Evolutionary conservation across 2,329 filamentous ascomycete genomes (phyloP).

Genomic region (Aspergillus viridinutans): DNA sequence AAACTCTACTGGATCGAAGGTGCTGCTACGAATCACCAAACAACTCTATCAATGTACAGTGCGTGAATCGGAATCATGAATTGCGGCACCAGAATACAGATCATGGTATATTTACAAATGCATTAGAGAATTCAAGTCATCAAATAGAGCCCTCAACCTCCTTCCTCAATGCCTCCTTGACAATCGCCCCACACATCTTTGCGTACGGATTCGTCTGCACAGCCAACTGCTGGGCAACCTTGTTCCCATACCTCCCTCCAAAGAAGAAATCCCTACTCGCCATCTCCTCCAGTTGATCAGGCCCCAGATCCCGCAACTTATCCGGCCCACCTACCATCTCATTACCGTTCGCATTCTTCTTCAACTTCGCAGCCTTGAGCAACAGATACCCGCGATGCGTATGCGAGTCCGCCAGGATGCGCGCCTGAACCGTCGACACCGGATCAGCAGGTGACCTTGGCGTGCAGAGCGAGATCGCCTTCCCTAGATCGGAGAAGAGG

Average conservation of each 20-base stretch:
- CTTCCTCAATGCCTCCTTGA: constrained; percentile 56
- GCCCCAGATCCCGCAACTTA: constrained; percentile 28
- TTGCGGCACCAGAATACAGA: background rate
- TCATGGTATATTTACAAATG: background rate
- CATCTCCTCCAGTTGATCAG: constrained; percentile 50
- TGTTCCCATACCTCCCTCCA: constrained; percentile 54
- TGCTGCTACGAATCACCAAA: background rate
- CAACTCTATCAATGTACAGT: background rate
- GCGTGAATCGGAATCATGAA: background rate
- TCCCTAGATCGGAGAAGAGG: constrained; percentile 35
- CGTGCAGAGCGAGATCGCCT: constrained; percentile 45
- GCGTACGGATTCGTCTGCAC: constrained; percentile 61
- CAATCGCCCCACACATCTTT: constrained; percentile 59
- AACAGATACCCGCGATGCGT: constrained; percentile 51
- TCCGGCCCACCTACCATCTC: constrained; percentile 18
- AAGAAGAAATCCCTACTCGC: constrained; percentile 53
- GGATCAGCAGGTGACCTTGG: constrained; percentile 36
- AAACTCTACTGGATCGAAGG: background rate
- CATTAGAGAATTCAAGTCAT: background rate
- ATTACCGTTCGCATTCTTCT: constrained; percentile 8
- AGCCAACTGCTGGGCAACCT: constrained; percentile 53
- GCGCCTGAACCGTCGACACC: constrained; percentile 46
- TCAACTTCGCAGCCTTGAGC: constrained; percentile 33
- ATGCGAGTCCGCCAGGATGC: constrained; percentile 51
- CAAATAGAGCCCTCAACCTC: constrained; percentile 40